Evolutionary conservation across 345 rosid genomes (phyloP), one percentile per base, ranked within the genome.

Genomic region (Gossypium mustelinum): DNA sequence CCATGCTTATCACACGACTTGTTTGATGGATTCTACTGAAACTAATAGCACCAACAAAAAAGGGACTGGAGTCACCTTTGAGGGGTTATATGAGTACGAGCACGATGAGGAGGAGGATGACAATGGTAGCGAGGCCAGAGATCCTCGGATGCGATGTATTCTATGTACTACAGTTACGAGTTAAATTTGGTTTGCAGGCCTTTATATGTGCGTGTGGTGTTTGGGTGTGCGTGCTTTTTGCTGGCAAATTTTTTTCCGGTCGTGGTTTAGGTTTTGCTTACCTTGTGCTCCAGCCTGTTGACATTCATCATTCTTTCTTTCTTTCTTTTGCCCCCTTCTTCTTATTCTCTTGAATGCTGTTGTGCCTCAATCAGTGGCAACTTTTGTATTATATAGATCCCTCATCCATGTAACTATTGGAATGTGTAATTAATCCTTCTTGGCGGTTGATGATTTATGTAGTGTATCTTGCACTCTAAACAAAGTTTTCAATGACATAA

Each of bases 151-250:
- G 81, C 91, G 99, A 56, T 96, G 99, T 81, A 93, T 92, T 69
- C 82, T 96, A 79, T 96, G 99, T 79, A 96, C 99, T 68, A 96
- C 98, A 12, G 99, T 94, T 7, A 89, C 97, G 17, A 81, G 84
- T 85, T 87, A 85, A 90, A 84, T 62, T 77, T 56, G 12, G 56
- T 70, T 73, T 51, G 45, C 22, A 65, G 45, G n/a, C 25, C 44
- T 45, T 11, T 13, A 10, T 2, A 39, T 17, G 18, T 61, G 68
- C 58, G 44, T 51, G 29, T 61, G 47, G 55, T 51, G 18, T 51
- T 16, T 58, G 41, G n/a, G 44, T 73, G 24, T 44, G 44, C 12
- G 41, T 34, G 41, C 58, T 17, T 48, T 48, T 16, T 25, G 22
- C 22, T 18, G 2, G 64, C 64, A 39, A 24, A 54, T 3, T 16